Base-by-base conservation (phyloP, 2,329 filamentous ascomycete genomes). In the Paecilomyces sp. region DNA sequence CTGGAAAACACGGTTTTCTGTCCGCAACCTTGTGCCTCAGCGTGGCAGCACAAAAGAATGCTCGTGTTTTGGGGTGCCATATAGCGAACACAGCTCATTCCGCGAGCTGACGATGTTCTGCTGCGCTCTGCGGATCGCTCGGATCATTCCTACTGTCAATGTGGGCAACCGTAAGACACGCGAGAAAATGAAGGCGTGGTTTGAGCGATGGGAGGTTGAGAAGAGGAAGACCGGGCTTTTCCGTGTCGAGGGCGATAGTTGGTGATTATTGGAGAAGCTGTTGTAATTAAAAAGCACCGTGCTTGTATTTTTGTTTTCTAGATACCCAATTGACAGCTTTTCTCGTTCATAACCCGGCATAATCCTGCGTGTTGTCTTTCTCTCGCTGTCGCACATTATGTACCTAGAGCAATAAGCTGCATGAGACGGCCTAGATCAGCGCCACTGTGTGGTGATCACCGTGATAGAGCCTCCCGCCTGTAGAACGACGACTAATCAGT, bases 11-110 rank as follows among this genome's bases (percentile, higher is more conserved):
- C 79, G 83, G 1, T 97, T 92, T 71, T 81, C 81, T 0, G 85
- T 85, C 67, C 77, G 80, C 7, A 90, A 97, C 61, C 82, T 99
- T 50, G 81, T 86, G 0, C 88, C 91, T 0, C 91, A 96, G 75
- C 83, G 91, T 3, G 94, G 94, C 2, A 92, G 89, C 74, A 92
- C 89, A 2, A 83, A 83, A 55, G 88, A 93, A 66, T 90, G 90
- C 41, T 88, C 89, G 72, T 97, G 92, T 72, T 96, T 95, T 66
- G 92, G 91, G 0, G 94, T 97, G 1, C 94, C 94, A 1, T 99
- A 99, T 72, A 92, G 88, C 57, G 94, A 99, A 77, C 94, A 99
- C 73, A 94, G 90, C 73, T 95, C 90, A 62, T 99, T 99, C 71
- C 83, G 93, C 50, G 94, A 99, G 79, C 75, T 99, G 70, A 93